Percentiles rank a stretch among this genome's conserved stretches.
These are phyloP conservation scores for Calophaca sinica DNA, from an alignment of 306 rosid species.

Conservation along the genomic window DNA sequence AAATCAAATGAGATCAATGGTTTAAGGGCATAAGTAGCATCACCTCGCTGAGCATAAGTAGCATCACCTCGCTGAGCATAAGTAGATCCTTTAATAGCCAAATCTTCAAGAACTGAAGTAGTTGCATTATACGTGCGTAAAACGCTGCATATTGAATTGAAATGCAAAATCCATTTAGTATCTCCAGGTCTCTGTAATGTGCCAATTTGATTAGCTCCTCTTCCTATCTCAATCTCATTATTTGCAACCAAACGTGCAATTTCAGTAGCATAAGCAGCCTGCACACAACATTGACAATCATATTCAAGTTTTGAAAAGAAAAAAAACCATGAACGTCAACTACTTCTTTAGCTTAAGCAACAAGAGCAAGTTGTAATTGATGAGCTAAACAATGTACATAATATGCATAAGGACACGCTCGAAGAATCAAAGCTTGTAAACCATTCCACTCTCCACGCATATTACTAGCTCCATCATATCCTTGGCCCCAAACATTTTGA, in stretches of 20 bases:
- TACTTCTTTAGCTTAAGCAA: not conserved
- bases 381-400: not conserved
- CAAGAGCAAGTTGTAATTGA: not conserved
- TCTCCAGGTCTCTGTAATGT: not conserved
- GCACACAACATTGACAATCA: conserved; percentile 1
- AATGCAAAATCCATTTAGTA: not conserved
- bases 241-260: not conserved
- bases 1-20: too few relatives aligned
- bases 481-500: not conserved
- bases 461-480: not conserved
- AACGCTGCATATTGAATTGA: not conserved
- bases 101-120: not conserved
- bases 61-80: not conserved
- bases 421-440: not conserved
- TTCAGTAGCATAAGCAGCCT: not conserved
- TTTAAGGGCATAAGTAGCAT: too few relatives aligned
- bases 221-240: not conserved
- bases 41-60: not conserved
- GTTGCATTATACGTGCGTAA: not conserved
- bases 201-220: conserved; percentile 1
- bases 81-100: not conserved
- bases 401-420: not conserved
- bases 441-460: not conserved
- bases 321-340: not conserved
- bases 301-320: not conserved